Percentiles rank a stretch among this genome's conserved stretches.
These are phyloP conservation scores for Sporothrix schenckii DNA, from an alignment of 2,329 filamentous ascomycete genomes.

Conservation along the genomic window DNA sequence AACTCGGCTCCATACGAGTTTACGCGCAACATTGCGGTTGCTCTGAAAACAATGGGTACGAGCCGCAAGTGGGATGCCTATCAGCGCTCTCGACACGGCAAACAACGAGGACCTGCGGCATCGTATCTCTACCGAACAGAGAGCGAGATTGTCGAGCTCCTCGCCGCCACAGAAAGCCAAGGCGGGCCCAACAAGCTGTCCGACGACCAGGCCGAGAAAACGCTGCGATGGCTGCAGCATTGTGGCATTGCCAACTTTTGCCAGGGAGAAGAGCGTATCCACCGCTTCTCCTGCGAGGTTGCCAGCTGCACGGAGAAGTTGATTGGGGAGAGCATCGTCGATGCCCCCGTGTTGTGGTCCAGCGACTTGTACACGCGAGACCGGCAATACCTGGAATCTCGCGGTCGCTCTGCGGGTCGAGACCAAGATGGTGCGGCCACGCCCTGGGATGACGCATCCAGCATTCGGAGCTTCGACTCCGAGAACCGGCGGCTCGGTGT, in stretches of 20 bases:
- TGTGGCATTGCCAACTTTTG: conserved; percentile 90
- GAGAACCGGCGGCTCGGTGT: conserved; percentile 50
- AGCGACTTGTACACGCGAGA: conserved; percentile 86
- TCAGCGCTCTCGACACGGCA: conserved; percentile 53
- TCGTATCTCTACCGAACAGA: conserved; percentile 78
- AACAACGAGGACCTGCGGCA: conserved; percentile 53
- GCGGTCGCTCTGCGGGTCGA: conserved; percentile 42
- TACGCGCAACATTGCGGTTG: conserved; percentile 80
- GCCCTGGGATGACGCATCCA: conserved; percentile 57
- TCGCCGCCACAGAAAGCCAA: conserved; percentile 79
- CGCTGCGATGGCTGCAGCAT: conserved; percentile 77
- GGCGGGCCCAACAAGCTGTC: conserved; percentile 93
- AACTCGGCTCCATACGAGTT: conserved; percentile 88
- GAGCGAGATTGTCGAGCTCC: conserved; percentile 81
- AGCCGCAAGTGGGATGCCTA: conserved; percentile 50
- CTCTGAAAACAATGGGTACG: conserved; percentile 86
- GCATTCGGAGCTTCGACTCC: conserved; percentile 56
- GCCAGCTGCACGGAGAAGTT: conserved; percentile 83
- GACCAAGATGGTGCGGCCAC: conserved; percentile 52
- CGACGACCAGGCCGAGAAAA: conserved; percentile 91
- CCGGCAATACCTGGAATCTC: conserved; percentile 61
- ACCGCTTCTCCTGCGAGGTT: conserved; percentile 89
- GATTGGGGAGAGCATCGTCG: conserved; percentile 79
- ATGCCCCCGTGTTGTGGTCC: conserved; percentile 88
- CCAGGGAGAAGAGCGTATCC: conserved; percentile 89